Base-by-base conservation (phyloP, 345 rosid species). In the Sonneratia caseolaris region DNA sequence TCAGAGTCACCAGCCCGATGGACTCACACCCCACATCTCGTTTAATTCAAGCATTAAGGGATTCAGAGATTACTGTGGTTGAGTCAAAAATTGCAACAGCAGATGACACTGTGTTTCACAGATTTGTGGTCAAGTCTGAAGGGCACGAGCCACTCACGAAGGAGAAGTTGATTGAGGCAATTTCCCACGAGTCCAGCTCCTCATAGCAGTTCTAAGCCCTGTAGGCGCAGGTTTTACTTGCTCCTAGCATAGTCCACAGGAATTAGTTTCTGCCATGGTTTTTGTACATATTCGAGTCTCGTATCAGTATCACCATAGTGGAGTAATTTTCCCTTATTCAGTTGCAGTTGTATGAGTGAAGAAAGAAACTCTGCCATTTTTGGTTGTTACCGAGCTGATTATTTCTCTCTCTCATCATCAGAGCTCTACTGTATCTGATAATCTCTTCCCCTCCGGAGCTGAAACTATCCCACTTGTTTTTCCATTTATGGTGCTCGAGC, bases 21-120 rank as follows among this genome's bases (percentile, higher is more conserved):
- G 87, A 88, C 72, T 79, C 93, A 38, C 97, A 95, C 76, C 97
- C 99, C 14, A 89, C 90, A 37, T 84, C 96, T 49, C 79, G 84
- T 70, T 88, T 89, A 66, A 84, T 92, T 79, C 92, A 86, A 74
- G 91, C 89, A 24, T 83, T 95, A 64, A 86, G 85, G 76, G 96
- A 86, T 57, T 79, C 96, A 37, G 84, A 86, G 73, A 70, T 87
- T 71, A 81, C 74, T 24, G 77, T 95, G 18, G 69, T 84, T 7
- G 97, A 92, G 70, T 90, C 97, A 0, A 88, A 89, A 66, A 84
- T 95, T 8, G 76, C 89, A 36, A 77, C 85, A 24, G 87, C 86
- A 27, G 84, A 89, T 36, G 92, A 85, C 68, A 83, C 88, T 0
- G 79, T 90, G 76, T 81, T 80, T 48, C 99, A 95, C 71, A 86